These are phyloP conservation scores for Saccharomyces kudriavzevii DNA, from an alignment of 805 yeast genomes.

Conservation along the genomic window DNA sequence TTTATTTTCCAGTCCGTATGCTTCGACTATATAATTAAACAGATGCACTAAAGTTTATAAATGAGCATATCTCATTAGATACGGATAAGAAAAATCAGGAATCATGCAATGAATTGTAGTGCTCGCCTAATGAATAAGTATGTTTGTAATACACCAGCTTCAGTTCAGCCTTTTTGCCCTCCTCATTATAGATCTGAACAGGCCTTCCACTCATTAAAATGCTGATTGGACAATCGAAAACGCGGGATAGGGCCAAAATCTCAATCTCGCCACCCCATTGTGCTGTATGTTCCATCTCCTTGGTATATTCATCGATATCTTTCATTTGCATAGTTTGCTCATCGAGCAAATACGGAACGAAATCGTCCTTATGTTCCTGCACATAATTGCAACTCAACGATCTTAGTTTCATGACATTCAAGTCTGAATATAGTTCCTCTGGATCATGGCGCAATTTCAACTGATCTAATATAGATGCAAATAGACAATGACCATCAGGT, in stretches of 20 bases:
- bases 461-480: conserved; percentile 80
- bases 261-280: conserved; percentile 98
- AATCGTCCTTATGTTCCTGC: conserved; percentile 55
- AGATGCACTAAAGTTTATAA: neutral
- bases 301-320: conserved; percentile 61
- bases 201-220: conserved; percentile 74
- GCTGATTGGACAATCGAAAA: conserved; percentile 65
- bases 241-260: conserved; percentile 68
- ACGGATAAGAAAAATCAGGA: conserved; percentile 19
- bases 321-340: conserved; percentile 58
- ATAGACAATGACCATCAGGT: conserved; percentile 93
- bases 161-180: conserved; percentile 45
- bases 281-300: conserved; percentile 63
- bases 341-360: conserved; percentile 74
- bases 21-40: neutral
- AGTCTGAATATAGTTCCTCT: conserved; percentile 9
- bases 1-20: neutral
- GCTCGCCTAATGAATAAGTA: conserved; percentile 87
- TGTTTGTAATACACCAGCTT: conserved; percentile 77
- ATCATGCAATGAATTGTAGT: conserved; percentile 74
- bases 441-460: conserved; percentile 43
- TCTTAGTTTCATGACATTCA: conserved; percentile 43
- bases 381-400: conserved; percentile 59
- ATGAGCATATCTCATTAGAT: neutral
- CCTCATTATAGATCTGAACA: conserved; percentile 54